Evolutionary conservation across 1,284 basidiomycete species (phyloP).

Genomic region (Trichosporon ovoides): DNA sequence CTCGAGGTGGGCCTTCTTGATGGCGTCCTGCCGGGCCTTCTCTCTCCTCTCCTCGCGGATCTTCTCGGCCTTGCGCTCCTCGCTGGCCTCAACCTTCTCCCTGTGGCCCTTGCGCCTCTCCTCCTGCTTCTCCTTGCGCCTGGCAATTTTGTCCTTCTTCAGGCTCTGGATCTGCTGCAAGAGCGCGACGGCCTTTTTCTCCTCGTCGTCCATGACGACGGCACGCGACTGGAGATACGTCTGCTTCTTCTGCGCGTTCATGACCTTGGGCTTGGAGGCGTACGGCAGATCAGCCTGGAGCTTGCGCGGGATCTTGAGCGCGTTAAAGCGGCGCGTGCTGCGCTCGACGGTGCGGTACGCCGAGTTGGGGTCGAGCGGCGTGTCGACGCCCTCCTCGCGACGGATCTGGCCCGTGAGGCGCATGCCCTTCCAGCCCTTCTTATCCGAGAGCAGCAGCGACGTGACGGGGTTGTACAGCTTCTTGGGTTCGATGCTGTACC

Average conservation of each 20-base stretch:
- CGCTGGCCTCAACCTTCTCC: conserved; percentile 63
- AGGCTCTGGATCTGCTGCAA: conserved; percentile 92
- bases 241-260: conserved; percentile 64
- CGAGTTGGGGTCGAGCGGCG: conserved; percentile 77
- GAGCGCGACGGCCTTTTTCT: conserved; percentile 85
- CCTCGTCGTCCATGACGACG: conserved; percentile 89
- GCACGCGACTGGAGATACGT: conserved; percentile 90
- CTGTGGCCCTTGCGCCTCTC: conserved; percentile 46
- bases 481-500: conserved; percentile 92
- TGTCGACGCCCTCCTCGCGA: conserved; percentile 73
- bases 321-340: conserved; percentile 78
- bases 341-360: conserved; percentile 78
- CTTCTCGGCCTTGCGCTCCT: conserved; percentile 70
- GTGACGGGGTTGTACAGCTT: conserved; percentile 97
- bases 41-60: conserved; percentile 67
- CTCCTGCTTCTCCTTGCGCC: conserved; percentile 75
- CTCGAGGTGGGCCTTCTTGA: conserved; percentile 40
- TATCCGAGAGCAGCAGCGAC: conserved; percentile 75
- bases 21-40: conserved; percentile 51
- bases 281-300: conserved; percentile 85
- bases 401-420: conserved; percentile 90
- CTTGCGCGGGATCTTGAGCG: conserved; percentile 80
- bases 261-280: conserved; percentile 83
- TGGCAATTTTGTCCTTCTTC: conserved; percentile 74
- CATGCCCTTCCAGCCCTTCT: conserved; percentile 82